These are phyloP conservation scores for Solanum sejunctum DNA, from an alignment of 257 asterid genomes.

Conservation along the genomic window DNA sequence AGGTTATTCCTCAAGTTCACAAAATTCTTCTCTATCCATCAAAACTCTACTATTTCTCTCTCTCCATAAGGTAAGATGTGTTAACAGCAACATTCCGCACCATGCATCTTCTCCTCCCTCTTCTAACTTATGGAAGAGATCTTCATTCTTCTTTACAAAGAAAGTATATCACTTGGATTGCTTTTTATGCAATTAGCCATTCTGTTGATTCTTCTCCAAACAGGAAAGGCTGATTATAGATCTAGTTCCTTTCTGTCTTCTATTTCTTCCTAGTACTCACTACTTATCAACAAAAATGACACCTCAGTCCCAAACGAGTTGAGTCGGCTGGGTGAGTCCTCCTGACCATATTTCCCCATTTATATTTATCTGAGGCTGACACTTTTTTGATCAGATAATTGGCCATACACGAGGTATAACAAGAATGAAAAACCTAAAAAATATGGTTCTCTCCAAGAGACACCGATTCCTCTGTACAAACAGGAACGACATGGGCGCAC, in stretches of 20 bases:
- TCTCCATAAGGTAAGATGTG: background rate
- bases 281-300: background rate
- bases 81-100: background rate
- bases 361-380: background rate
- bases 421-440: no score
- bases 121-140: background rate
- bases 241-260: background rate
- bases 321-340: background rate
- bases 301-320: background rate
- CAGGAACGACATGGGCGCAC: no score
- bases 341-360: background rate
- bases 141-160: background rate
- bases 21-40: background rate
- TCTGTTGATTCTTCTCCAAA: background rate
- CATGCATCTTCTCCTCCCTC: background rate
- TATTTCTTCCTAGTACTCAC: background rate
- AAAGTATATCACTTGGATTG: background rate
- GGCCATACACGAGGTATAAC: no score
- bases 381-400: background rate
- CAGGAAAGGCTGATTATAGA: background rate
- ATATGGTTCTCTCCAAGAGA: no score
- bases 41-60: background rate
- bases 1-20: background rate
- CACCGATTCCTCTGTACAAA: no score
- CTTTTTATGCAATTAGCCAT: background rate